A percentile compares a stretch with the other conserved stretches of the same genome.
Evolutionary conservation across 352 stramenopile genomes (phyloP).

Genomic region (Globisporangium viniferum): DNA sequence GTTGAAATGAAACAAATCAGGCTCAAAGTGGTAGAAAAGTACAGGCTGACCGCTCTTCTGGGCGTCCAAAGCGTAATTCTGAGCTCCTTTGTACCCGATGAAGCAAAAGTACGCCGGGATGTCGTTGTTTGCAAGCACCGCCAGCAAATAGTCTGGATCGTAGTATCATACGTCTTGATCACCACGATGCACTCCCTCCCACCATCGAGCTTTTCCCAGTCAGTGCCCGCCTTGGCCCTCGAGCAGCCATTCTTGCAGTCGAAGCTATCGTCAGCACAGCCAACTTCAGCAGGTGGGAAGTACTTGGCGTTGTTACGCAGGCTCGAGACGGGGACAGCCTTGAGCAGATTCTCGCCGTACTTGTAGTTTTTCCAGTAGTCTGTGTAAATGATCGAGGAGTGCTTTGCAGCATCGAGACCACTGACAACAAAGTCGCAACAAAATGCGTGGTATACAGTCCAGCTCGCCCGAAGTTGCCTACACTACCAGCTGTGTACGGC

Average conservation of each 20-base stretch:
- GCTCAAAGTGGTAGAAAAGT: constrained; percentile 53
- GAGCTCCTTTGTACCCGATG: constrained; percentile 14
- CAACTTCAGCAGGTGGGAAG: constrained; percentile 18
- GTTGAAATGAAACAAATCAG: constrained; percentile 35
- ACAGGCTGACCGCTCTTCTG: constrained; percentile 13
- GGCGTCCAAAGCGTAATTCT: constrained; percentile 12
- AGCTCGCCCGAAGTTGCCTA: constrained; percentile 35
- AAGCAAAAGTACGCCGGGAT: constrained; percentile 39
- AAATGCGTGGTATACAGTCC: constrained; percentile 45
- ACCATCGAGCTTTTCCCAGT: constrained; percentile 12
- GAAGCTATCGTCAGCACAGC: constrained; percentile 24
- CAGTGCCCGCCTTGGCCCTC: constrained; percentile 20
- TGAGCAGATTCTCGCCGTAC: constrained; percentile 29
- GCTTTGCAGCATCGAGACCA: not conserved
- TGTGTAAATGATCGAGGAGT: not conserved
- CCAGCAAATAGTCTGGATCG: constrained; percentile 23
- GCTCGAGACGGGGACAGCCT: not conserved
- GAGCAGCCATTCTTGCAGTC: constrained; percentile 38
- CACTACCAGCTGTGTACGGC: constrained; percentile 26
- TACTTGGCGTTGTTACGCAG: constrained; percentile 16
- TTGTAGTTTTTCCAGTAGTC: constrained; percentile 47
- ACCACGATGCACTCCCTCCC: constrained; percentile 24
- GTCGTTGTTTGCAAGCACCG: constrained; percentile 24
- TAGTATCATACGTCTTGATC: constrained; percentile 20
- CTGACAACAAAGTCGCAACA: constrained; percentile 34